Percentiles rank a stretch among this genome's conserved stretches.
phyloP scores from a whole-genome alignment of 1,139 yeast genomes.

The Spathaspora sp. region DNA sequence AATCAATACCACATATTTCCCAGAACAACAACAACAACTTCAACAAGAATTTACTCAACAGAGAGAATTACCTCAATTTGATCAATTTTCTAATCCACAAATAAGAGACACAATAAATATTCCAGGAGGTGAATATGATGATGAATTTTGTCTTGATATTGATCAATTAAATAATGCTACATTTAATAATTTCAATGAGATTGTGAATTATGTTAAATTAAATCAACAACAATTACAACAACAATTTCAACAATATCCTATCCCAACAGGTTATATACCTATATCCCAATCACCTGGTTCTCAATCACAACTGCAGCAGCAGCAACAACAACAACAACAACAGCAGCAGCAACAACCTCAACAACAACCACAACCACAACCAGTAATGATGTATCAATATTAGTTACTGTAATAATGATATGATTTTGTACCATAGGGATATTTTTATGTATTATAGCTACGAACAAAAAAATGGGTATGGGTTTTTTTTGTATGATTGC shows the following conservation, averaged over 20 bases:
- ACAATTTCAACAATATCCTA: conserved; percentile 8
- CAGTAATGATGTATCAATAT: conserved; percentile 13
- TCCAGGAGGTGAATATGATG: conserved; percentile 28
- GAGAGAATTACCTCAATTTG: conserved; percentile 4
- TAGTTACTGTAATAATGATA: not conserved
- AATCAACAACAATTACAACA: conserved; percentile 10
- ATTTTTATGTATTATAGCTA: conserved; percentile 2
- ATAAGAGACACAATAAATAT: not conserved
- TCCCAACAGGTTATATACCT: not conserved
- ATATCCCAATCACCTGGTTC: conserved; percentile 4
- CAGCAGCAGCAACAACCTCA: conserved; percentile 8
- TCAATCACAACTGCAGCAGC: conserved; percentile 2
- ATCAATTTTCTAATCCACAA: conserved; percentile 2
- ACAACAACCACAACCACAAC: conserved; percentile 7
- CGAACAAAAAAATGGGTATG: conserved; percentile 1
- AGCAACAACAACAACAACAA: conserved; percentile 7
- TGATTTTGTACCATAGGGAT: not conserved
- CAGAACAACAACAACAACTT: conserved; percentile 5
- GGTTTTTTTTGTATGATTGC: not conserved
- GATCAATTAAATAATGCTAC: conserved; percentile 38
- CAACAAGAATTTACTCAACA: conserved; percentile 6
- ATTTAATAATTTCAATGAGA: conserved; percentile 21
- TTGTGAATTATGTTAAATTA: conserved; percentile 17
- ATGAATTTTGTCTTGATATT: conserved; percentile 46
- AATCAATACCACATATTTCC: not conserved